Evolutionary conservation across 441 rosid genomes (phyloP).

Genomic region (Jatropha multifida): DNA sequence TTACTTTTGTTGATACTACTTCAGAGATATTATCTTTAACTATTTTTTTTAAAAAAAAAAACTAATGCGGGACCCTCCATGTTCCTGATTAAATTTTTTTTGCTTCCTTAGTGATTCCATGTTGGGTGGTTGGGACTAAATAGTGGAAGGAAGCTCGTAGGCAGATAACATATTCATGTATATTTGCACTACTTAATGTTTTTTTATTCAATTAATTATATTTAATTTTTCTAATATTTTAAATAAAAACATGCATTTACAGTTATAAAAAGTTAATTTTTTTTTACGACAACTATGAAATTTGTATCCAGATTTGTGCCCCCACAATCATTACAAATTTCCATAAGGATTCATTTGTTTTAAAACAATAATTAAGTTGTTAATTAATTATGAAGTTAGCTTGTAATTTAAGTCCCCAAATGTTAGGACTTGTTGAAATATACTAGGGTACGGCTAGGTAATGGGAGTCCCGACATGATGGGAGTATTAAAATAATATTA

Average conservation of each 20-base stretch:
- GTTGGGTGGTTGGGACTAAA: slow-evolving; percentile 23
- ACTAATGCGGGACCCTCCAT: slow-evolving; percentile 21
- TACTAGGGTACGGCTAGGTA: too few species aligned
- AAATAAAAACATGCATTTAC: background rate
- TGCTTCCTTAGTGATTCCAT: background rate
- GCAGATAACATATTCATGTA: background rate
- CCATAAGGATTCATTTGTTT: background rate
- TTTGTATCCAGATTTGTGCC: background rate
- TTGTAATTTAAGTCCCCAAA: background rate
- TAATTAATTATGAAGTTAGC: background rate
- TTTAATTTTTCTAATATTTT: too few species aligned
- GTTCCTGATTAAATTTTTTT: background rate
- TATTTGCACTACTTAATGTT: background rate
- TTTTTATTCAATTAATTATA: background rate
- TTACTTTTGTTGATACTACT: background rate
- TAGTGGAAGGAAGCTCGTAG: background rate
- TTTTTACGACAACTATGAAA: background rate
- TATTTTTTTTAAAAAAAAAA: background rate
- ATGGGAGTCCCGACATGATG: too few species aligned
- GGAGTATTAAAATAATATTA: too few species aligned
- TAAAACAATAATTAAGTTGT: background rate
- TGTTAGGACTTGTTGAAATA: background rate
- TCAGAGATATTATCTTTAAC: background rate
- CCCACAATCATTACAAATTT: background rate
- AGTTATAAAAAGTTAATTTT: background rate